phyloP scores from a whole-genome alignment of 2,329 filamentous ascomycete genomes.

The Verticillium tricorpus region DNA sequence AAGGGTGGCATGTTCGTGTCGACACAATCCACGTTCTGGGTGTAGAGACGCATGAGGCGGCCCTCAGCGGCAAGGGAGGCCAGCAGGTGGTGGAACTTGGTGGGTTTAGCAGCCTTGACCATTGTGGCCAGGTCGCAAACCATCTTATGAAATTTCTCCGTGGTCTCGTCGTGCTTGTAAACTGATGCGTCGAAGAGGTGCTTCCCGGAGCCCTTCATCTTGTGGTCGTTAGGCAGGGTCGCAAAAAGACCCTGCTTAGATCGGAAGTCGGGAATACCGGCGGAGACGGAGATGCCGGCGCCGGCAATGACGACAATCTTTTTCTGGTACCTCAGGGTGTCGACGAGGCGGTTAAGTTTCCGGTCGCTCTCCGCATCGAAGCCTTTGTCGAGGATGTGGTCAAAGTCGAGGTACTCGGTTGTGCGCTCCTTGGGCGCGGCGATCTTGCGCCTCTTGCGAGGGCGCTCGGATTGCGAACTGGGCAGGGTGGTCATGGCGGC shows the following conservation, averaged over 20 bases:
- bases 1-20: constrained; percentile 81
- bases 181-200: constrained; percentile 96
- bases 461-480: constrained; percentile 55
- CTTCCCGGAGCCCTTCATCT: constrained; percentile 89
- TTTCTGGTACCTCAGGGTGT: constrained; percentile 78
- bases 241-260: constrained; percentile 88
- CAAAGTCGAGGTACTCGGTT: constrained; percentile 77
- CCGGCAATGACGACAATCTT: constrained; percentile 97
- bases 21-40: constrained; percentile 94
- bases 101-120: constrained; percentile 73
- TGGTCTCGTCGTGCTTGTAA: constrained; percentile 86
- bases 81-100: constrained; percentile 87
- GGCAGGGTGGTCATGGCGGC: constrained; percentile 48
- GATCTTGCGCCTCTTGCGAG: constrained; percentile 71
- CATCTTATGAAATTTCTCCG: constrained; percentile 92
- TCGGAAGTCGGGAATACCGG: constrained; percentile 95
- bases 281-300: constrained; percentile 93
- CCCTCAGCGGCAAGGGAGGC: constrained; percentile 85
- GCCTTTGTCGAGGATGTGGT: constrained; percentile 41
- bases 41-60: constrained; percentile 84
- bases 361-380: constrained; percentile 45
- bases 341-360: constrained; percentile 62
- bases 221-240: constrained; percentile 78
- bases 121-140: constrained; percentile 81
- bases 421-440: constrained; percentile 60